A percentile compares a stretch with the other conserved stretches of the same genome.
Evolutionary conservation across 208 protist species (phyloP).

Genomic region (Naegleria lovaniensis): DNA sequence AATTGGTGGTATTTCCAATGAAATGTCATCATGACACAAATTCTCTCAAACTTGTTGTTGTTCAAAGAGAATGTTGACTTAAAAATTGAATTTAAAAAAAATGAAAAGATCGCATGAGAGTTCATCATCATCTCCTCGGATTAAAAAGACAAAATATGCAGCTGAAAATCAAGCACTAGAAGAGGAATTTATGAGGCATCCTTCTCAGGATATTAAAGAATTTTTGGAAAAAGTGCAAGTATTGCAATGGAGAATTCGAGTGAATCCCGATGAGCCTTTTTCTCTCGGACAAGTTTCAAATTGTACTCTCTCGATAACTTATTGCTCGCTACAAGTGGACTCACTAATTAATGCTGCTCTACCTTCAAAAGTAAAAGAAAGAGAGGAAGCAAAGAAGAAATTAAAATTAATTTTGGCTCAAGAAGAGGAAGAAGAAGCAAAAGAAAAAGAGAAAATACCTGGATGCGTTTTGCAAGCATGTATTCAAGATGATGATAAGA

Average conservation of each 20-base stretch:
- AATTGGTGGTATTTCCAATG: too few species aligned
- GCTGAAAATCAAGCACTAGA: neutral
- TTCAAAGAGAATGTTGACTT: too few species aligned
- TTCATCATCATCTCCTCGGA: too few species aligned
- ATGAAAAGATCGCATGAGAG: too few species aligned
- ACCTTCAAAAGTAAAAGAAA: neutral
- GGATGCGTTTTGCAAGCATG: constrained; percentile 4
- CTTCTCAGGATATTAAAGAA: constrained; percentile 7
- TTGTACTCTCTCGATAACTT: neutral
- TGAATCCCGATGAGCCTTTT: neutral
- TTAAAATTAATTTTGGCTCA: neutral
- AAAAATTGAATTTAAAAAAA: too few species aligned
- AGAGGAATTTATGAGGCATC: neutral
- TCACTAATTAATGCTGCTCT: neutral
- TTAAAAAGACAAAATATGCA: neutral
- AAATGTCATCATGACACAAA: too few species aligned
- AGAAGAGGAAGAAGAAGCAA: neutral
- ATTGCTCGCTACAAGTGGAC: neutral
- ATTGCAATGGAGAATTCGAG: neutral
- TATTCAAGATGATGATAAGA: constrained; percentile 9
- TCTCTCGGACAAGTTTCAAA: neutral
- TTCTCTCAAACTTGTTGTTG: too few species aligned
- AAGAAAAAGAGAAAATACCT: neutral
- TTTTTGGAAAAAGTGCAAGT: neutral
- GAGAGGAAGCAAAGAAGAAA: neutral